Evolutionary conservation across 352 stramenopile species (phyloP).

Genomic region (Phytophthora hibernalis): DNA sequence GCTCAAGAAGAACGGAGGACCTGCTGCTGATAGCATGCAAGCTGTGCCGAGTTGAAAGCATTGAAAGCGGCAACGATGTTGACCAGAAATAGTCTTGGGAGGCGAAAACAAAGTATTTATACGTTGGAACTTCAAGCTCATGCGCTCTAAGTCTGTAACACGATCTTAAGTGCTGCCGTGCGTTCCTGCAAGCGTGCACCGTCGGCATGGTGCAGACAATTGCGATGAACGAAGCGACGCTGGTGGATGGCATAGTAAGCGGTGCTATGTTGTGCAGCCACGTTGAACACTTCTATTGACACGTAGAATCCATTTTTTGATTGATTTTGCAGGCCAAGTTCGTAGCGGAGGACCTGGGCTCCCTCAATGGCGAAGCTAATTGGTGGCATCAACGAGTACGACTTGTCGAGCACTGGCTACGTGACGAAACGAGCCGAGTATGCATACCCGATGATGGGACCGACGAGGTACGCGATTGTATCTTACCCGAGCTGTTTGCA

Average conservation of each 20-base stretch:
- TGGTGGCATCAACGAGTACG: constrained; percentile 80
- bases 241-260: constrained; percentile 62
- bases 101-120: constrained; percentile 31
- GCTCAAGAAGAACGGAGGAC: constrained; percentile 31
- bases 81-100: constrained; percentile 33
- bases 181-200: not conserved
- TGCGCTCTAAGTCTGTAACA: constrained; percentile 11
- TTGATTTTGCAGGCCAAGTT: constrained; percentile 47
- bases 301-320: no score
- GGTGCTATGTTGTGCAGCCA: not conserved
- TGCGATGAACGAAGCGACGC: constrained; percentile 54
- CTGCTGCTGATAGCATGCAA: constrained; percentile 9
- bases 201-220: constrained; percentile 63
- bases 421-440: constrained; percentile 62
- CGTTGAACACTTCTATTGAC: constrained; percentile 4
- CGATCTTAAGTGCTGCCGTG: constrained; percentile 8
- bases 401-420: constrained; percentile 75
- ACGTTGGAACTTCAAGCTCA: constrained; percentile 8
- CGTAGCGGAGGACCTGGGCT: constrained; percentile 55
- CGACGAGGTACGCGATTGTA: constrained; percentile 57
- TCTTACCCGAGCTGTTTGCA: not conserved
- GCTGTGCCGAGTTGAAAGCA: constrained; percentile 1
- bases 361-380: constrained; percentile 44
- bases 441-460: constrained; percentile 73
- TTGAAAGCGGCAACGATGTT: constrained; percentile 8